These are phyloP conservation scores for Coemansia sp. DNA, from an alignment of 192 early-diverging fungal species.

Conservation along the genomic window DNA sequence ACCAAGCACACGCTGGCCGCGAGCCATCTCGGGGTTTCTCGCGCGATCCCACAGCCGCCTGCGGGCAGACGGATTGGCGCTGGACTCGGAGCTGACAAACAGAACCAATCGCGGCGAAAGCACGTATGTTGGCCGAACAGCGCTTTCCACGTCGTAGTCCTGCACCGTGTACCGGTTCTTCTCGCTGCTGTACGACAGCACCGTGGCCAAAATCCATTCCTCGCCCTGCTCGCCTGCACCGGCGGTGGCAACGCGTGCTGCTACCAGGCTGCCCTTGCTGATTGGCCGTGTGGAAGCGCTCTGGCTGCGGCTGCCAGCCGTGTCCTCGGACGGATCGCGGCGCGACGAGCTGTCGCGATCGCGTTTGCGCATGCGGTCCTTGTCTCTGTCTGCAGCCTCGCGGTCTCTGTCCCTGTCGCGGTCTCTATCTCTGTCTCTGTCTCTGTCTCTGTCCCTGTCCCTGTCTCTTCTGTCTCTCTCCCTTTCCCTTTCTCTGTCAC, in stretches of 20 bases:
- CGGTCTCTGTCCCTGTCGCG: constrained; percentile 4
- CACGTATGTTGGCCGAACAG: constrained; percentile 36
- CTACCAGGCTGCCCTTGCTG: constrained; percentile 36
- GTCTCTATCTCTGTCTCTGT: constrained; percentile 14
- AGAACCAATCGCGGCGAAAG: constrained; percentile 34
- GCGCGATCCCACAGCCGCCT: constrained; percentile 36
- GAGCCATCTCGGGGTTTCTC: constrained; percentile 37
- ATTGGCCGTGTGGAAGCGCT: constrained; percentile 16
- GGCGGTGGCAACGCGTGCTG: constrained; percentile 29
- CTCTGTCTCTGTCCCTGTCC: constrained; percentile 11
- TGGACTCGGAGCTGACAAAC: constrained; percentile 26
- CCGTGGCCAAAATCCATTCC: constrained; percentile 49
- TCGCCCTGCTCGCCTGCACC: constrained; percentile 17
- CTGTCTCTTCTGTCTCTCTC: constrained; percentile 7
- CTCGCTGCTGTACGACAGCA: constrained; percentile 36
- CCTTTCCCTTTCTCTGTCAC: constrained; percentile 8
- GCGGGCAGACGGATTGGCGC: constrained; percentile 14
- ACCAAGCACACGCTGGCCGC: constrained; percentile 39
- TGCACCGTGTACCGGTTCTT: constrained; percentile 48
- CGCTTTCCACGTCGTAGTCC: constrained; percentile 47
- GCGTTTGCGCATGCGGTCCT: constrained; percentile 3
- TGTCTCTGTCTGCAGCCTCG: not conserved
- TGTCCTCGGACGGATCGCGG: not conserved
- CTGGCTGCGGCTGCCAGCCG: not conserved
- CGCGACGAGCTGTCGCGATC: constrained; percentile 7